phyloP scores from a whole-genome alignment of 169 alveolate genomes.

The Eimeria sp. region DNA sequence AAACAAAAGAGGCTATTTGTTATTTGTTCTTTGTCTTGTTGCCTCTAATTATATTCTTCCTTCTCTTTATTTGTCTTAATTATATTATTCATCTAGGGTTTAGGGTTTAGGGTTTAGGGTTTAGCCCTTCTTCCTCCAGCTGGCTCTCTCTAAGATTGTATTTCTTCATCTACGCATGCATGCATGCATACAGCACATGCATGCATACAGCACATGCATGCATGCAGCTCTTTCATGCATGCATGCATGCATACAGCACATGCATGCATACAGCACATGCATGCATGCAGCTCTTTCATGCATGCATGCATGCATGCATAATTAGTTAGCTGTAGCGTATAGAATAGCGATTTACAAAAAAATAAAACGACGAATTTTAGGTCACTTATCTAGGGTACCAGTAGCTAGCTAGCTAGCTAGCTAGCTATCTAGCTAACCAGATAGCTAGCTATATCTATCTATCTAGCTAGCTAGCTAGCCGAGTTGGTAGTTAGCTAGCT shows the following conservation, averaged over 20 bases:
- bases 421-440: background rate
- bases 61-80: background rate
- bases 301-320: background rate
- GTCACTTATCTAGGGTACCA: no score
- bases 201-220: no score
- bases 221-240: no score
- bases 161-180: no score
- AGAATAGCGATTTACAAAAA: background rate
- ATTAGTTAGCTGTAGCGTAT: background rate
- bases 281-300: no score
- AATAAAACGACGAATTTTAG: background rate
- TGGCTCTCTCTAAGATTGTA: no score
- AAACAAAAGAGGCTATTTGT: background rate
- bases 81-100: no score
- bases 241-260: no score
- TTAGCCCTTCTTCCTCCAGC: background rate
- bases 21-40: background rate
- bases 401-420: background rate
- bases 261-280: no score
- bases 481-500: background rate
- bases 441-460: background rate
- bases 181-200: no score
- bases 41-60: background rate
- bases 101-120: no score
- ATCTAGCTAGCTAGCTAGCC: background rate